Base-by-base conservation (phyloP, 1,139 yeast genomes). In the Protomyces lactucae-debilis region DNA sequence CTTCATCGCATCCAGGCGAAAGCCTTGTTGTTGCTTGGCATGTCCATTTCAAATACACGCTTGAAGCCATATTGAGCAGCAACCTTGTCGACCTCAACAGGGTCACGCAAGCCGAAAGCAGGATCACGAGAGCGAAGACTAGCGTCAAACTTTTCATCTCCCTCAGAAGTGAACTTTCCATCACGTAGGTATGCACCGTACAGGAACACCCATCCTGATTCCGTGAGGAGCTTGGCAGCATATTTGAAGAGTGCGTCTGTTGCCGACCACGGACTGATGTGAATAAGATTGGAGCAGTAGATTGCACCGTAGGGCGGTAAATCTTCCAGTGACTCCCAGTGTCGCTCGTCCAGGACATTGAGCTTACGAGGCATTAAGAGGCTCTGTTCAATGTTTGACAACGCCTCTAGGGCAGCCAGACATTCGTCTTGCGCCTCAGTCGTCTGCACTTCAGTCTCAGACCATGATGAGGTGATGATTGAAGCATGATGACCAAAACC, bases 391-490 rank as follows among this genome's bases (percentile, higher is more conserved):
- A 32, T 10, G 2, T 23, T 32, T 5, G 37, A 14, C n/a, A 60
- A 14, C 23, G 23, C 14, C 14, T 51, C 32, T 14, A 60, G 53
- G 3, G 57, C 43, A 12, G 32, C 53, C 25, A 60, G 57, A 14
- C 57, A 43, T 39, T 60, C 64, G 8, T 14, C n/a, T 53, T 53
- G 64, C 5, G 64, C 64, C 43, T 60, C 64, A 21, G 64, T 40
- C 14, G 64, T 55, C 28, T 52, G 57, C 35, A 60, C 52, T 36
- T n/a, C 18, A 2, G 43, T 14, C 1, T 3, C 53, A 8, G 45
- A 12, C 28, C 52, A 48, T 12, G 18, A 23, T 1, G 21, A 4
- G 16, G 57, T 57, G 45, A 60, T 32, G 36, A 14, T 23, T 16
- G 18, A 18, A 45, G 52, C 53, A 28, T 60, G 64, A 43, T 60